phyloP scores from a whole-genome alignment of 148 eudicot species.

The Oxyria digyna region DNA sequence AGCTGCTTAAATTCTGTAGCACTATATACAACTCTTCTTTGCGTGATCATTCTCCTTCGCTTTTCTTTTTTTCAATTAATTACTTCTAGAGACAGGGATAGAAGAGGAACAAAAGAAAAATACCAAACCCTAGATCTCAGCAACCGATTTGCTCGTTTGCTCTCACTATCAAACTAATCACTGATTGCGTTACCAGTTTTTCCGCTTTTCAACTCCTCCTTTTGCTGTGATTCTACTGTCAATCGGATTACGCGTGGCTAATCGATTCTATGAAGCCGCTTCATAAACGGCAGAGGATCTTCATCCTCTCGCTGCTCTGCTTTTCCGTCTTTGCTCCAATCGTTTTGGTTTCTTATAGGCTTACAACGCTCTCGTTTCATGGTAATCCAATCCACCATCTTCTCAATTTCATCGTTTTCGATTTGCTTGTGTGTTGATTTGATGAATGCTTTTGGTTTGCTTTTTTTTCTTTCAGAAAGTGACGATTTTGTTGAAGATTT shows the following conservation, averaged over 20 bases:
- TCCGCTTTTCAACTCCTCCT: background rate
- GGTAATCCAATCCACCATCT: constrained; percentile 15
- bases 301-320: constrained; percentile 43
- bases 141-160: background rate
- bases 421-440: constrained; percentile 5
- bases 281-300: constrained; percentile 50
- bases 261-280: constrained; percentile 33
- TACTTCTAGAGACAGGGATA: background rate
- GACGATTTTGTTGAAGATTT: constrained; percentile 45
- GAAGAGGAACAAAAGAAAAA: background rate
- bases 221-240: background rate
- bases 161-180: background rate
- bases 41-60: constrained; percentile 4
- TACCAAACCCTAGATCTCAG: constrained; percentile 10
- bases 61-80: too few relatives aligned
- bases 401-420: background rate
- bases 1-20: too few relatives aligned
- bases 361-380: constrained; percentile 17
- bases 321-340: constrained; percentile 34
- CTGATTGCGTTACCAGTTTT: background rate
- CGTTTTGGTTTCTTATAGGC: constrained; percentile 23
- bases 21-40: background rate
- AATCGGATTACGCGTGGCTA: background rate
- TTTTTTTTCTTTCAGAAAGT: constrained; percentile 34
- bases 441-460: background rate